These are phyloP conservation scores for Botrytis galanthina DNA, from an alignment of 2,329 filamentous ascomycete genomes.

Conservation along the genomic window DNA sequence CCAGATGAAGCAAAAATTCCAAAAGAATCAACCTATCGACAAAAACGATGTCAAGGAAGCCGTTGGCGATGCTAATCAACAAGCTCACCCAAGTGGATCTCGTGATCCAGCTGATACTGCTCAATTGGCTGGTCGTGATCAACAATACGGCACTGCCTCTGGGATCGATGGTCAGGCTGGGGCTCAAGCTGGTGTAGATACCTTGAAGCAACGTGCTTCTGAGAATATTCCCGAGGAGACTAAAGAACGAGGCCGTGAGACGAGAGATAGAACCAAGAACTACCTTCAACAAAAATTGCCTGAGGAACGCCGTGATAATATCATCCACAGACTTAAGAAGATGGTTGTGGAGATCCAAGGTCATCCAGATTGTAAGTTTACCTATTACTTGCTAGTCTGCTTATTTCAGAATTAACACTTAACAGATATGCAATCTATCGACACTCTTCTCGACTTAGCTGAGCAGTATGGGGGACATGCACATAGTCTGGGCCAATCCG, in stretches of 20 bases:
- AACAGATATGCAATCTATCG: constrained; percentile 78
- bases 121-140: constrained; percentile 48
- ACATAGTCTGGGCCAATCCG: constrained; percentile 61
- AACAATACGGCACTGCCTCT: constrained; percentile 44
- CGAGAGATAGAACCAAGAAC: constrained; percentile 57
- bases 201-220: constrained; percentile 55
- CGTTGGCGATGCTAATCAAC: constrained; percentile 54
- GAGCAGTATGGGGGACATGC: constrained; percentile 81
- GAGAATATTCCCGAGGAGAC: constrained; percentile 63
- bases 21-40: constrained; percentile 48
- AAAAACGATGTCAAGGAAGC: constrained; percentile 61
- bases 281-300: constrained; percentile 88
- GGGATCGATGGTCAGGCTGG: constrained; percentile 53
- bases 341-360: constrained; percentile 96
- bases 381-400: neutral
- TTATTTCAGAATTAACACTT: constrained; percentile 32
- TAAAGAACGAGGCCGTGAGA: constrained; percentile 53
- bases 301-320: constrained; percentile 87
- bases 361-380: constrained; percentile 73
- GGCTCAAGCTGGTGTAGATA: constrained; percentile 40
- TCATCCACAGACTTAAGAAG: constrained; percentile 92
- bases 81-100: constrained; percentile 54
- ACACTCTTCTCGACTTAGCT: constrained; percentile 78
- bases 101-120: constrained; percentile 54
- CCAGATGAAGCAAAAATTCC: constrained; percentile 62